Percentiles rank a stretch among this genome's conserved stretches.
Evolutionary conservation across 257 asterid species (phyloP).

Genomic region (Marsdenia floribunda): DNA sequence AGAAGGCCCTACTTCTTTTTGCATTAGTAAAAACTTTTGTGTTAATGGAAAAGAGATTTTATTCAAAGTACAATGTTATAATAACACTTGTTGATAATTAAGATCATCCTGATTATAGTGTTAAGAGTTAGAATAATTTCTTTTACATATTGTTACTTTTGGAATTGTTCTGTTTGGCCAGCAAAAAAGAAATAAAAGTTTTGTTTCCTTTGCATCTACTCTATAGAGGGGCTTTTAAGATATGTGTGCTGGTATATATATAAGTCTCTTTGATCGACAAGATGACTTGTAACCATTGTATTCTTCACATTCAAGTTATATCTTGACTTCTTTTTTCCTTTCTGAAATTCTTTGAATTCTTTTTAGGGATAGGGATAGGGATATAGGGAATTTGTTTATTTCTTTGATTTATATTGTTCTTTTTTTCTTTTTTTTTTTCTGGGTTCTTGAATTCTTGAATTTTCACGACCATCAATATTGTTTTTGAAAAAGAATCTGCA

Average conservation of each 20-base stretch:
- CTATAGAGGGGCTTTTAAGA: slow-evolving; percentile 11
- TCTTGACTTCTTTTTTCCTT: slow-evolving; percentile 19
- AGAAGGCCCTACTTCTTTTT: slow-evolving; percentile 18
- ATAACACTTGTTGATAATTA: slow-evolving; percentile 9
- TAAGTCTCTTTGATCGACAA: neutral
- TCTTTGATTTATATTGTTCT: neutral
- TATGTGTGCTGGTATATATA: slow-evolving; percentile 10
- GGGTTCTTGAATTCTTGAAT: neutral
- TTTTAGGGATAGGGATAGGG: neutral
- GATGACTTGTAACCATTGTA: slow-evolving; percentile 27
- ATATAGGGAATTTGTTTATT: neutral
- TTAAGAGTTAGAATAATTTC: neutral
- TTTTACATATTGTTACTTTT: slow-evolving; percentile 17
- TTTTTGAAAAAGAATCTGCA: neutral
- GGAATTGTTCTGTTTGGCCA: slow-evolving; percentile 12
- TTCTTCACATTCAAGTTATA: slow-evolving; percentile 40
- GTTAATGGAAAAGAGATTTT: slow-evolving; percentile 6
- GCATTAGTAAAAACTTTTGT: slow-evolving; percentile 7
- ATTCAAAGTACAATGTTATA: slow-evolving; percentile 16
- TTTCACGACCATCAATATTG: neutral
- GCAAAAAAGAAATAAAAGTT: slow-evolving; percentile 27
- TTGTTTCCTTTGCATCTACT: slow-evolving; percentile 51
- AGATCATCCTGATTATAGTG: slow-evolving; percentile 8
- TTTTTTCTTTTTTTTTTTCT: neutral
- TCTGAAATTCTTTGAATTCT: slow-evolving; percentile 7